Base-by-base conservation (phyloP, 2,329 filamentous ascomycete genomes). In the Fusarium haematococcum region DNA sequence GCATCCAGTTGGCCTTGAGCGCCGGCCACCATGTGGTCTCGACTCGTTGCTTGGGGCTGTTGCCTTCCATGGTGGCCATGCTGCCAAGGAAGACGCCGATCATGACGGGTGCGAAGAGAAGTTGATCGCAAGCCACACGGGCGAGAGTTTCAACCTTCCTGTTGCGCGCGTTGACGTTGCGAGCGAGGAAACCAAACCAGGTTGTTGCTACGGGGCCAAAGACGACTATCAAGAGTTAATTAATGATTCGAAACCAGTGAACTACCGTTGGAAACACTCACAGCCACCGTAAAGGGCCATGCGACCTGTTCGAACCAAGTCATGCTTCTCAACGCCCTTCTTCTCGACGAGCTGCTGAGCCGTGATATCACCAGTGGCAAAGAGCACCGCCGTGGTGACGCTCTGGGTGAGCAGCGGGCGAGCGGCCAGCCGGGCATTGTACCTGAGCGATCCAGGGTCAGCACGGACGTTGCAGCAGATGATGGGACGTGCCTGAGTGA, bases 341-440 rank as follows among this genome's bases (percentile, higher is more conserved):
- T 91, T 92, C 85, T 98, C 96, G 69, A 99, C 94, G 39, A 91
- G 88, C 85, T 98, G 96, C 85, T 99, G 97, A 41, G 97, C 95
- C 76, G 97, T 92, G 70, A 93, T 88, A 85, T 99, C 97, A 79
- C 97, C 97, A 16, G 95, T 94, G 68, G 93, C 95, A 82, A 98
- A 99, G 73, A 99, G 92, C 69, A 98, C 89, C 58, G 94, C 93
- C 43, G 96, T 98, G 66, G 95, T 97, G 78, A 98, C 86, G 81
- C 93, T 94, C 87, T 98, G 95, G 13, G 96, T 98, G 80, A 98
- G 90, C 78, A 98, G 87, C 69, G 96, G 96, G 80, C 94, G 91
- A 79, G 91, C 90, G 78, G 93, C 92, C 81, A 98, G 88, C 83
- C 91, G 93, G 80, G 91, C 88, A 85, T 97, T 95, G 86, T 98